A percentile compares a stretch with the other conserved stretches of the same genome.
Conservation (phyloP, 73 alveolate species). For the Tetrahymena malaccensis region DNA sequence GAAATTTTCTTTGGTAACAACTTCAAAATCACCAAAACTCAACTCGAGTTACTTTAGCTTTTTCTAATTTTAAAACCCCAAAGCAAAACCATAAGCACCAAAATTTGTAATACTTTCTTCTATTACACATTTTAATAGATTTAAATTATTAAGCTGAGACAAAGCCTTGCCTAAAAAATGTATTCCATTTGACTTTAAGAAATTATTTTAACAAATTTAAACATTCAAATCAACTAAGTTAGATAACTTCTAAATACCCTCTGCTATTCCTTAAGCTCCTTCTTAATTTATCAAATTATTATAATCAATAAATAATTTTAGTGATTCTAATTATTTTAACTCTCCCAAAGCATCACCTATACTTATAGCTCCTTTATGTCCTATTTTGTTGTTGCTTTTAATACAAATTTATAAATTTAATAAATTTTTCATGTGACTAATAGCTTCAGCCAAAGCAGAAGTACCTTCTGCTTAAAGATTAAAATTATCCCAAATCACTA, state of each 20-base stretch:
- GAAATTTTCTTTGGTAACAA: not conserved
- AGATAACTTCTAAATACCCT: not conserved
- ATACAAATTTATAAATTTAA: no score
- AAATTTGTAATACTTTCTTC: not conserved
- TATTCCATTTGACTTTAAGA: not conserved
- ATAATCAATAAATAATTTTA: not conserved
- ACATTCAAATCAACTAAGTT: not conserved
- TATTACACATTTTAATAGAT: not conserved
- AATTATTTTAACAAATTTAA: not conserved
- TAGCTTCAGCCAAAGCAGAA: not conserved
- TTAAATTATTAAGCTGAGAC: not conserved
- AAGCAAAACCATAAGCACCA: not conserved
- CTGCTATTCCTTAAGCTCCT: not conserved
- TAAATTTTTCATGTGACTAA: not conserved
- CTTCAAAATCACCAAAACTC: not conserved
- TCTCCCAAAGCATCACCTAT: not conserved
- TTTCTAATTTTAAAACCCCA: not conserved
- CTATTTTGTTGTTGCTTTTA: not conserved
- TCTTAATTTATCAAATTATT: not conserved
- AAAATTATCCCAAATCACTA: no score
- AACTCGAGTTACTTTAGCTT: not conserved
- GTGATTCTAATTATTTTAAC: not conserved
- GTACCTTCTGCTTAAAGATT: not conserved
- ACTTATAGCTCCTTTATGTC: not conserved
- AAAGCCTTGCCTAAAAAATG: not conserved